Percentiles rank a stretch among this genome's conserved stretches.
phyloP scores from a whole-genome alignment of 345 rosid species.

The Eucalyptus regnans region DNA sequence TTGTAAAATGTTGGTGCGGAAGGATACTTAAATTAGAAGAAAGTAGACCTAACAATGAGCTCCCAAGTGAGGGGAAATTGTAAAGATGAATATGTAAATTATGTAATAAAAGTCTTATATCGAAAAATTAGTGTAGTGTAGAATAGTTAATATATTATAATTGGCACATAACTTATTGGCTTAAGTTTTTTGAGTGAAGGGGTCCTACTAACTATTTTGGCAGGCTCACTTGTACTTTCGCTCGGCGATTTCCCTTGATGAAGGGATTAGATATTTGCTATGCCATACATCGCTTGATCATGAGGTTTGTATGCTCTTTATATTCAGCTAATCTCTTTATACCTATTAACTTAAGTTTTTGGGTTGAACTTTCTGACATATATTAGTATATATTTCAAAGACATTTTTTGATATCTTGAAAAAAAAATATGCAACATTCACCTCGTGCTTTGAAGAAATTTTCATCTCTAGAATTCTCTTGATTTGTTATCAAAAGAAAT shows the following conservation, averaged over 20 bases:
- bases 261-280: accelerated
- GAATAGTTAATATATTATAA: not conserved
- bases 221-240: accelerated
- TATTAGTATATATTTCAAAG: not conserved
- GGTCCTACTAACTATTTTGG: not conserved
- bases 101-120: not conserved
- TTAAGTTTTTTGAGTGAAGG: not conserved
- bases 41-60: not conserved
- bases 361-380: not conserved
- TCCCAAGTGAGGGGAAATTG: not conserved
- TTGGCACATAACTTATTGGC: not conserved
- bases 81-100: not conserved
- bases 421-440: not conserved
- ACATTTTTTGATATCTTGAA: not conserved
- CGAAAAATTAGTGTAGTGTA: too few species aligned
- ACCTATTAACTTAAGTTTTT: too few species aligned
- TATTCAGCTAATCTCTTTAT: too few species aligned
- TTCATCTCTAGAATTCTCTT: not conserved
- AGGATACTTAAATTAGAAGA: not conserved
- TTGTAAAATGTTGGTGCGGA: not conserved
- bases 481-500: too few species aligned
- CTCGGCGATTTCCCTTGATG: not conserved
- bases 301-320: not conserved
- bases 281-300: not conserved
- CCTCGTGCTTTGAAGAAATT: not conserved